Base-by-base conservation (phyloP, 768 basidiomycete species). In the Trametes coccinea region DNA sequence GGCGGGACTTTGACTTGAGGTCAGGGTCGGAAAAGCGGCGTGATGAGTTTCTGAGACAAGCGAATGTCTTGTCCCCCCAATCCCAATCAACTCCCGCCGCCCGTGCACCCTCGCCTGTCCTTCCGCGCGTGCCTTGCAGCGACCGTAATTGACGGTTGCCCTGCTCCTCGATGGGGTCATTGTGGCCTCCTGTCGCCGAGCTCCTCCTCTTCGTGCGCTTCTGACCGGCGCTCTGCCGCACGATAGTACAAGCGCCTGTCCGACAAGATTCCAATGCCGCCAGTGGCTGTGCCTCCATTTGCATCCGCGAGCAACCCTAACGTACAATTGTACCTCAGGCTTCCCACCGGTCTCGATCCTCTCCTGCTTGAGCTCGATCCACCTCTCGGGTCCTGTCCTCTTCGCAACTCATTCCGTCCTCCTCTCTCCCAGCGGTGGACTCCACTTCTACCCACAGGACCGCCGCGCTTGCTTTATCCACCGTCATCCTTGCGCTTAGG, bases 1-100 rank as follows among this genome's bases (percentile, higher is more conserved):
- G 47, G 27, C 17, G 27, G 29, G 48, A 8, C 27, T 11, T 14
- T 30, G 29, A 22, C 22, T 22, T 22, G 22, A 22, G 22, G 27
- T 41, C 53, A 53, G 53, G 27, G 53, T 44, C 53, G 53, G 40
- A 34, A 22, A 43, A 14, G 41, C 53, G 41, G 53, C 29, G 22
- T 53, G 53, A 53, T 53, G 40, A 29, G 41, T 14, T 30, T 30
- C 13, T 43, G 37, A 40, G 52, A 53, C 37, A 30, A 30, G 48
- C 11, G 6, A 37, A 37, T 37, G 45, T 49, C 48, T 49, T 49
- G 48, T 49, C 16, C 29, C 11, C 17, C n/a, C 11, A 22, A 47
- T n/a, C 7, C n/a, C 41, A 13, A 43, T 43, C 13, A 5, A 14
- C 41, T 5, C 5, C 41, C 10, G 41, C n/a, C 13, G 14, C 5